Evolutionary conservation across 192 early-diverging fungal species (phyloP).

Genomic region (Umbelopsis vinacea): DNA sequence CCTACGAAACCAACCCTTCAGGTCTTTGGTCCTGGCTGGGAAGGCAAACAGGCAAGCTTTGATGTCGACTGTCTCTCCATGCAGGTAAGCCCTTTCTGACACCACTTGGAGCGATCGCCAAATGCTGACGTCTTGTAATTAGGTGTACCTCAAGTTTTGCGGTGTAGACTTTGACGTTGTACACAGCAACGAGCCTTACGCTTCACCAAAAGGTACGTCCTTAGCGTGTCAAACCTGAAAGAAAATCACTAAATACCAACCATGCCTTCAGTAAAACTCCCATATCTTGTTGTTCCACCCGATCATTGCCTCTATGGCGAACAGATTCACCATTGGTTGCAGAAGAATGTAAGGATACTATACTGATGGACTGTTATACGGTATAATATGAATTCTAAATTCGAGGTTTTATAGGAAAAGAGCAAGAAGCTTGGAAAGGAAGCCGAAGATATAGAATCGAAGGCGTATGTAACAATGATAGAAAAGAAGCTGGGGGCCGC

Average conservation of each 20-base stretch:
- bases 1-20: slow-evolving; percentile 45
- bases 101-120: background rate
- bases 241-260: background rate
- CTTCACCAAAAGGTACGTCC: slow-evolving; percentile 57
- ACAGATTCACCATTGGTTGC: slow-evolving; percentile 54
- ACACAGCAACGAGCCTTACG: slow-evolving; percentile 54
- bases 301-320: slow-evolving; percentile 48
- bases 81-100: slow-evolving; percentile 40
- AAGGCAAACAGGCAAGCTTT: slow-evolving; percentile 43
- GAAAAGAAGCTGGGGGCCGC: slow-evolving; percentile 59
- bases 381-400: background rate
- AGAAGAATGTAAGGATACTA: slow-evolving; percentile 42
- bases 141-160: slow-evolving; percentile 56
- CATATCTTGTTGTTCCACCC: slow-evolving; percentile 51
- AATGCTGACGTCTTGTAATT: slow-evolving; percentile 16
- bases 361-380: background rate
- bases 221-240: background rate
- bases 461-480: slow-evolving; percentile 51
- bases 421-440: slow-evolving; percentile 23
- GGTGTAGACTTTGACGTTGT: slow-evolving; percentile 46
- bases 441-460: slow-evolving; percentile 42
- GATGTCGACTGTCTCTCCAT: slow-evolving; percentile 56
- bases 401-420: slow-evolving; percentile 20
- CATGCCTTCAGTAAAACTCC: slow-evolving; percentile 51
- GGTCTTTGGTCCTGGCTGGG: slow-evolving; percentile 55